Evolutionary conservation across 2,329 filamentous ascomycete species (phyloP).

Genomic region (Penicillium sp.): DNA sequence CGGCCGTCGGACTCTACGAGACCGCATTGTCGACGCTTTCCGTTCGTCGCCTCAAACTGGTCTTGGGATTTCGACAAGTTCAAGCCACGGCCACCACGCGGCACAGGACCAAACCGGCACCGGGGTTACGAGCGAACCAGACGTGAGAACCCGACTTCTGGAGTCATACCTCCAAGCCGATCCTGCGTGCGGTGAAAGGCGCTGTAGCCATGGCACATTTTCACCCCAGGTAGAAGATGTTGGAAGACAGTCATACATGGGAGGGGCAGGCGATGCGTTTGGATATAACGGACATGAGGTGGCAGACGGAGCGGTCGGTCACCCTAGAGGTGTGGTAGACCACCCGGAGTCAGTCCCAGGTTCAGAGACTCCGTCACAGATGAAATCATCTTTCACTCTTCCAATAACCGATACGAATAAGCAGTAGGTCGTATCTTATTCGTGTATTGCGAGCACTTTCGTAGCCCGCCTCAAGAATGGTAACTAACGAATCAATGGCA

Average conservation of each 20-base stretch:
- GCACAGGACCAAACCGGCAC: constrained; percentile 5
- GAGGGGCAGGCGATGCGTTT: constrained; percentile 29
- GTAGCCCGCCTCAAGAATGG: background rate
- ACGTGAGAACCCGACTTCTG: constrained; percentile 40
- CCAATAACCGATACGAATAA: constrained; percentile 70
- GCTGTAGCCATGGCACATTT: constrained; percentile 73
- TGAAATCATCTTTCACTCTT: constrained; percentile 69
- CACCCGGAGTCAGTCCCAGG: constrained; percentile 46
- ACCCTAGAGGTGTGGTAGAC: constrained; percentile 38
- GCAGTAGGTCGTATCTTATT: constrained; percentile 59
- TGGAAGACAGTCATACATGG: constrained; percentile 46
- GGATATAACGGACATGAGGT: constrained; percentile 37
- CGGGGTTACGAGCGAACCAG: constrained; percentile 22
- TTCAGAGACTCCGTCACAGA: constrained; percentile 68
- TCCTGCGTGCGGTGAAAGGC: constrained; percentile 41
- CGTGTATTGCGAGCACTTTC: background rate
- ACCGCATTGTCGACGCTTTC: constrained; percentile 35
- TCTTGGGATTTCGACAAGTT: constrained; percentile 10
- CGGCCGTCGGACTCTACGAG: constrained; percentile 31
- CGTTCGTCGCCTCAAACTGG: constrained; percentile 20
- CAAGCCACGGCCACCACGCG: background rate
- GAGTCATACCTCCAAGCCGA: constrained; percentile 40
- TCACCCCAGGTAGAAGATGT: constrained; percentile 65
- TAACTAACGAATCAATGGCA: constrained; percentile 36
- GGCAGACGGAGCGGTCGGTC: constrained; percentile 24